A percentile compares a stretch with the other conserved stretches of the same genome.
Conservation (phyloP, 345 rosid species). For the Eutrema yunnanense region DNA sequence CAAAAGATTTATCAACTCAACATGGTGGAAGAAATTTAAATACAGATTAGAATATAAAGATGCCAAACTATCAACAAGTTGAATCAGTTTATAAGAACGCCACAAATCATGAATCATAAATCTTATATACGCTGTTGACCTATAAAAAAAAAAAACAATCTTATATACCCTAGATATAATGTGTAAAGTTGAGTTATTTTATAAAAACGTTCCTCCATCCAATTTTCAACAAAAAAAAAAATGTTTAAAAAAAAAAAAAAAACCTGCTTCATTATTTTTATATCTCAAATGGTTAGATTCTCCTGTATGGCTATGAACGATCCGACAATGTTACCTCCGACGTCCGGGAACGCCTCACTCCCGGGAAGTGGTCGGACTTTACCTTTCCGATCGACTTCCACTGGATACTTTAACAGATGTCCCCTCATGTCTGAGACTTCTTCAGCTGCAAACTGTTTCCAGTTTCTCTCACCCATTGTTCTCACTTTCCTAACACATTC, state of each 20-base stretch:
- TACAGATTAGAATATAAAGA: not conserved
- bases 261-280: not conserved
- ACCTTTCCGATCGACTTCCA: constrained; percentile 64
- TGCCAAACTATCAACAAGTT: not conserved
- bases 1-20: not conserved
- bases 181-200: too few species aligned
- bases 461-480: constrained; percentile 52
- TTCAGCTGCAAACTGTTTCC: constrained; percentile 59
- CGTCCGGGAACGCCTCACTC: constrained; percentile 65
- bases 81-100: not conserved
- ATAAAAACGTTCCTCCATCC: too few species aligned
- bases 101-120: not conserved
- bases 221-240: not conserved
- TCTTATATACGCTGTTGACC: not conserved
- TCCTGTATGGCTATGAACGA: constrained; percentile 62
- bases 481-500: constrained; percentile 72
- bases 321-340: constrained; percentile 78
- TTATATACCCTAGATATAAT: too few species aligned
- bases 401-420: constrained; percentile 80
- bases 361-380: constrained; percentile 64
- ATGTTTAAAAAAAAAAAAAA: not conserved
- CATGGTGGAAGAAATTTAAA: not conserved
- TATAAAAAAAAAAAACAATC: too few species aligned
- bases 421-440: constrained; percentile 64
- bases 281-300: constrained; percentile 57